These are phyloP conservation scores for Beauveria caledonica DNA, from an alignment of 2,329 filamentous ascomycete species.

Conservation along the genomic window DNA sequence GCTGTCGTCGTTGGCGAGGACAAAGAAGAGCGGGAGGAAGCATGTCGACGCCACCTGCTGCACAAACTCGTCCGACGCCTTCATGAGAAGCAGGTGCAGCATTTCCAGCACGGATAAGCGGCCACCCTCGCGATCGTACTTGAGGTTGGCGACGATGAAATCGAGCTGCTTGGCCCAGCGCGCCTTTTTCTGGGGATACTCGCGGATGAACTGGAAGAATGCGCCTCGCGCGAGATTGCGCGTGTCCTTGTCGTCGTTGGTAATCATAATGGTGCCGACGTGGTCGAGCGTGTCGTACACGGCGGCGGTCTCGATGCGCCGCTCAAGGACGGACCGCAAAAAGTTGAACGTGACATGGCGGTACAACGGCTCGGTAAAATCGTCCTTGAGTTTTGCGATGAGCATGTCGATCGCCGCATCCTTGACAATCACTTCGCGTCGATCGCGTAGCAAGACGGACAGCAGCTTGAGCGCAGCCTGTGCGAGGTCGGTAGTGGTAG, in stretches of 20 bases:
- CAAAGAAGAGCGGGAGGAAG: slow-evolving; percentile 79
- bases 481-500: slow-evolving; percentile 72
- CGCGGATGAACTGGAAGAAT: slow-evolving; percentile 88
- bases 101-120: slow-evolving; percentile 90
- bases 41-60: slow-evolving; percentile 74
- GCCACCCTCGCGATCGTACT: slow-evolving; percentile 83
- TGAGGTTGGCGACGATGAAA: slow-evolving; percentile 84
- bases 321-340: slow-evolving; percentile 74
- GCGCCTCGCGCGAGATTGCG: slow-evolving; percentile 80
- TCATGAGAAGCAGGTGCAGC: slow-evolving; percentile 75
- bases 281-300: slow-evolving; percentile 91
- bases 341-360: slow-evolving; percentile 95
- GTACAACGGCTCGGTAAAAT: slow-evolving; percentile 85
- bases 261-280: slow-evolving; percentile 88
- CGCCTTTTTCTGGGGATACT: slow-evolving; percentile 87
- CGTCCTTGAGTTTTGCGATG: slow-evolving; percentile 72
- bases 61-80: slow-evolving; percentile 72
- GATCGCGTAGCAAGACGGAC: slow-evolving; percentile 74
- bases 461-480: slow-evolving; percentile 87
- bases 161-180: slow-evolving; percentile 82
- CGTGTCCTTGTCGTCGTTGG: slow-evolving; percentile 82
- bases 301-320: slow-evolving; percentile 75
- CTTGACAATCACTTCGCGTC: slow-evolving; percentile 65
- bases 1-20: slow-evolving; percentile 82
- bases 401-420: slow-evolving; percentile 77